Evolutionary conservation across 768 basidiomycete genomes (phyloP), one percentile per base, ranked within the genome.

Genomic region (Boletellus ananiceps): DNA sequence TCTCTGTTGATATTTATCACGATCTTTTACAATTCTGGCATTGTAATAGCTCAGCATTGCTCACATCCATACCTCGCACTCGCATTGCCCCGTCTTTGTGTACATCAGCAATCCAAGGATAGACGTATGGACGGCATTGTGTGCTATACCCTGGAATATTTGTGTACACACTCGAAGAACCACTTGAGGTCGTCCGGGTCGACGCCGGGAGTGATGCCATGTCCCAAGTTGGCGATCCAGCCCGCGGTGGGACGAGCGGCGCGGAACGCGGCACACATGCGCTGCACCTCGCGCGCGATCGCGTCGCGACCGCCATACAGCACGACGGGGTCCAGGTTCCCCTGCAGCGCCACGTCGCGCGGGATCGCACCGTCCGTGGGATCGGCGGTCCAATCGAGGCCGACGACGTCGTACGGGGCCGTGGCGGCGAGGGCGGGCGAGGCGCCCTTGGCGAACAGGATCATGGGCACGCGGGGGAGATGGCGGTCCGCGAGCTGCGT

Each of bases 171-270:
- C 67, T 95, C 80, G 54, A 95, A 81, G 75, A 95, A 96, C 82
- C 84, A 95, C 48, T 77, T 74, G 66, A 96, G 73, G 66, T 96
- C 91, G 47, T 97, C 93, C 18, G 95, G 93, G 65, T 96, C 83
- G 13, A 98, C 94, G 21, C 83, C 88, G 11, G 96, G 96, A 4
- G 93, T 96, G 58, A 99, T 94, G 5, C 96, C 96, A 64, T 98
- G 96, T 0, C 96, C 96, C 18, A 99, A 72, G 70, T 98, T 98
- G 8, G 89, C 88, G 61, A 98, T 97, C 93, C 94, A 98, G n/a
- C 83, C 88, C 35, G 76, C 77, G 16, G 72, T 60, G 44, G 66
- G 64, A 9, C 81, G 79, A 38, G 58, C 70, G 7, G 61, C 60
- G 43, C 77, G 74, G 72, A 97, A 98, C n/a, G 77, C 77, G 54